These are phyloP conservation scores for Aspergillus puulaauensis DNA, from an alignment of 2,329 filamentous ascomycete species.

Conservation along the genomic window DNA sequence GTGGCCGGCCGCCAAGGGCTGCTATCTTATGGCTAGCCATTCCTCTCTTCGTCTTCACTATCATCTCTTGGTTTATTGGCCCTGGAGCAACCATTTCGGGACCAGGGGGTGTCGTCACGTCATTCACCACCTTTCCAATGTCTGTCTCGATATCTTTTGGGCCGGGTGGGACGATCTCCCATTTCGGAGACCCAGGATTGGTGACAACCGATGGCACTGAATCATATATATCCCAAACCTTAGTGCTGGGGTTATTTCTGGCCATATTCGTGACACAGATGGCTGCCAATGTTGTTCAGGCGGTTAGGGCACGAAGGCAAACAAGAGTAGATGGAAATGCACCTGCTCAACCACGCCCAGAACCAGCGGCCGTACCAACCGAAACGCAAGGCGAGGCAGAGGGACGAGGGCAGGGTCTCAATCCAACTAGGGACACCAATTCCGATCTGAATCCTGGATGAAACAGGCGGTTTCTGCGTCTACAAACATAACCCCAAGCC, in stretches of 20 bases:
- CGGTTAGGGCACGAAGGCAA: conserved; percentile 24
- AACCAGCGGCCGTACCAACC: neutral
- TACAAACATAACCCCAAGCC: neutral
- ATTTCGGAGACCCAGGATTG: conserved; percentile 2
- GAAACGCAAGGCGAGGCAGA: conserved; percentile 14
- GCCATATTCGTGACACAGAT: conserved; percentile 31
- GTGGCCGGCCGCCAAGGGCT: conserved; percentile 31
- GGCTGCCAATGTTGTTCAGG: conserved; percentile 28
- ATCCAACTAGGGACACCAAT: neutral
- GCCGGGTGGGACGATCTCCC: conserved; percentile 12
- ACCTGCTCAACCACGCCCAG: neutral
- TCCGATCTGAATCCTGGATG: neutral
- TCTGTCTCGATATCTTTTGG: conserved; percentile 37
- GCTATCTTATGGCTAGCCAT: conserved; percentile 47
- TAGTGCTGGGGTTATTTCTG: conserved; percentile 33
- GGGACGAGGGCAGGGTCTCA: conserved; percentile 6
- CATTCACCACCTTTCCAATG: conserved; percentile 36
- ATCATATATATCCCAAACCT: conserved; percentile 31
- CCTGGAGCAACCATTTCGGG: conserved; percentile 22
- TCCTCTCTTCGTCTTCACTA: conserved; percentile 35
- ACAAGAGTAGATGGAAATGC: conserved; percentile 3
- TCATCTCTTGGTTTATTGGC: conserved; percentile 29
- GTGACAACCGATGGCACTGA: conserved; percentile 11
- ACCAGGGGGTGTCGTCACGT: conserved; percentile 29
- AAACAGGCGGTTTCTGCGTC: neutral